These are phyloP conservation scores for Thamnidium elegans DNA, from an alignment of 192 early-diverging fungal genomes.

Conservation along the genomic window DNA sequence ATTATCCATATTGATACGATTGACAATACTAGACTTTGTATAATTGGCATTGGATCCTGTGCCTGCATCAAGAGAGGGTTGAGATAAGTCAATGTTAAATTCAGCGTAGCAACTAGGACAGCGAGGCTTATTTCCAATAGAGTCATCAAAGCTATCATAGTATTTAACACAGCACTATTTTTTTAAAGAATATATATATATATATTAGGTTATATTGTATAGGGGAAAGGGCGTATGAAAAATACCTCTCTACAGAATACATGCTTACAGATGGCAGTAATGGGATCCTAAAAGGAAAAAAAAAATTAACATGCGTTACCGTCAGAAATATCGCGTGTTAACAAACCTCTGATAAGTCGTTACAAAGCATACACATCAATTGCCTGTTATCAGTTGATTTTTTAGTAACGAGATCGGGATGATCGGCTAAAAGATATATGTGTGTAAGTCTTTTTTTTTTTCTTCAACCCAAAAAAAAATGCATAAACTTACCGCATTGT, in stretches of 20 bases:
- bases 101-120: conserved; percentile 81
- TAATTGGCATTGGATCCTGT: conserved; percentile 36
- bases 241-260: conserved; percentile 91
- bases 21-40: conserved; percentile 77
- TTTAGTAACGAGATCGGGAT: conserved; percentile 78
- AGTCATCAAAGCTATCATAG: conserved; percentile 31
- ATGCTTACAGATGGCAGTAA: conserved; percentile 81
- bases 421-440: conserved; percentile 54
- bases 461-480: too few species aligned
- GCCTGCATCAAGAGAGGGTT: conserved; percentile 47
- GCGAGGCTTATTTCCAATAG: conserved; percentile 38
- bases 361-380: conserved; percentile 83
- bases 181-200: neutral
- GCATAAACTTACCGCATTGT: conserved; percentile 53
- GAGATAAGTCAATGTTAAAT: conserved; percentile 72
- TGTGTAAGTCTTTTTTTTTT: neutral
- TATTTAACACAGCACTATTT: conserved; percentile 34
- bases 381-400: conserved; percentile 55
- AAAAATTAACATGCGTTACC: neutral
- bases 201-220: too few species aligned
- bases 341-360: conserved; percentile 60
- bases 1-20: conserved; percentile 81
- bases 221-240: neutral
- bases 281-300: conserved; percentile 63
- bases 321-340: neutral